Conservation (phyloP, 2,329 filamentous ascomycete species). For the Colletotrichum plurivorum region DNA sequence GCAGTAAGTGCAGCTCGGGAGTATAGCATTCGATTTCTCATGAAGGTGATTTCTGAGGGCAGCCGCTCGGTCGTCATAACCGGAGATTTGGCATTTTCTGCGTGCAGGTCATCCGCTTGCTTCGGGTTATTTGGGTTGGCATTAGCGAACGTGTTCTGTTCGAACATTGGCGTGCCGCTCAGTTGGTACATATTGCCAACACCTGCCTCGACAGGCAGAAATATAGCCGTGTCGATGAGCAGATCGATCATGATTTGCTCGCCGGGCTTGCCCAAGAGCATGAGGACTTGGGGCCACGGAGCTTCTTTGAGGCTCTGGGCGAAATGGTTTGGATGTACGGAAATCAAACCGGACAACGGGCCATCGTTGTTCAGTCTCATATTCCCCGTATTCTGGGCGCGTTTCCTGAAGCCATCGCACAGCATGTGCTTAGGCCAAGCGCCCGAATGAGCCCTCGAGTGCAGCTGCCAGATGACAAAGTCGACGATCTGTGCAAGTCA, state of each 20-base stretch:
- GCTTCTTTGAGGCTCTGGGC: slow-evolving; percentile 76
- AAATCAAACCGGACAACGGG: slow-evolving; percentile 75
- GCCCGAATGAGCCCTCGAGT: slow-evolving; percentile 67
- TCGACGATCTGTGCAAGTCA: slow-evolving; percentile 74
- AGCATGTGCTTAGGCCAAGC: slow-evolving; percentile 80
- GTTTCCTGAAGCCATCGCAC: slow-evolving; percentile 83
- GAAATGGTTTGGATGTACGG: slow-evolving; percentile 77
- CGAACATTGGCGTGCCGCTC: slow-evolving; percentile 72
- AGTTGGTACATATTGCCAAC: slow-evolving; percentile 82
- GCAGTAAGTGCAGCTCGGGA: slow-evolving; percentile 80
- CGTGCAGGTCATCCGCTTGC: not conserved
- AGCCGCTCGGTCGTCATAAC: slow-evolving; percentile 40
- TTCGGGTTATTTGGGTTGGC: slow-evolving; percentile 4
- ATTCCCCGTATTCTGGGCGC: slow-evolving; percentile 47
- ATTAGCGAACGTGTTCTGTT: slow-evolving; percentile 44
- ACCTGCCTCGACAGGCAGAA: slow-evolving; percentile 71
- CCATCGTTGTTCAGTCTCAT: slow-evolving; percentile 45
- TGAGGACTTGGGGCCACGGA: slow-evolving; percentile 83
- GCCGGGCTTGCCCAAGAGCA: slow-evolving; percentile 80
- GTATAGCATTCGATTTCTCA: slow-evolving; percentile 90
- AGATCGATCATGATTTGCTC: slow-evolving; percentile 84
- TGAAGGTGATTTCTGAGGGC: slow-evolving; percentile 77
- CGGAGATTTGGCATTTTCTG: slow-evolving; percentile 11
- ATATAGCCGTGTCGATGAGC: slow-evolving; percentile 84
- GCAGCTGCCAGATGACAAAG: slow-evolving; percentile 83